Evolutionary conservation across 495 filamentous ascomycete species (phyloP).

Genomic region (Jackrogersella multiformis): DNA sequence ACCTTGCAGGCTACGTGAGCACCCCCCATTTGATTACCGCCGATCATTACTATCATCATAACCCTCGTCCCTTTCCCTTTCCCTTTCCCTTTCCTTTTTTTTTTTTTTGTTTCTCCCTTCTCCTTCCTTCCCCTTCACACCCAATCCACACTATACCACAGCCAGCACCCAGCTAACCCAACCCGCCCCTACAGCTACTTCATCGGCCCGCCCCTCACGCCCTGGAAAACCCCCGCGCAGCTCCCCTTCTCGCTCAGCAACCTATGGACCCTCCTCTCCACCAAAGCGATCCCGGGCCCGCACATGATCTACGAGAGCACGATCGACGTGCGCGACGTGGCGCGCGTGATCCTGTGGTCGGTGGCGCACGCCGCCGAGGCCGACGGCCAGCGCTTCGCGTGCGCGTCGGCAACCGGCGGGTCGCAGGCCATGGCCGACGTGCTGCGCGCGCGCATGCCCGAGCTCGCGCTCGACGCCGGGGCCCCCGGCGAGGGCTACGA

Average conservation of each 20-base stretch:
- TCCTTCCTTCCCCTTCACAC: neutral
- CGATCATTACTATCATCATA: no score
- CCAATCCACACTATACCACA: no score
- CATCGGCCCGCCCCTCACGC: conserved; percentile 41
- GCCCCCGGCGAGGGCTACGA: conserved; percentile 40
- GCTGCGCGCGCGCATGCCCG: conserved; percentile 35
- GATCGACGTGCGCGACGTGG: conserved; percentile 50
- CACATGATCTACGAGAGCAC: conserved; percentile 39
- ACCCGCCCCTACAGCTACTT: conserved; percentile 33
- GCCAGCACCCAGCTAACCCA: no score
- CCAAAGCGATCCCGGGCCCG: conserved; percentile 34
- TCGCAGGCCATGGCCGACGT: conserved; percentile 47
- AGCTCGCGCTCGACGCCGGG: conserved; percentile 27
- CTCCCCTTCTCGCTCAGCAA: conserved; percentile 38
- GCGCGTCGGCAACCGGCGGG: conserved; percentile 39
- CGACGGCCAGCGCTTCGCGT: conserved; percentile 46
- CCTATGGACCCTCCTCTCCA: conserved; percentile 35
- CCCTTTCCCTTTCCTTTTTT: no score
- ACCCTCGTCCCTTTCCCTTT: no score
- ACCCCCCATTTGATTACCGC: neutral
- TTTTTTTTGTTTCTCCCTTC: no score
- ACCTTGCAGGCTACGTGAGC: conserved; percentile 58
- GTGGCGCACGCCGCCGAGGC: conserved; percentile 21
- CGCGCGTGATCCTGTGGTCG: conserved; percentile 46
- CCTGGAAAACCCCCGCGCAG: conserved; percentile 32